phyloP scores from a whole-genome alignment of 352 stramenopile genomes.

The Phytophthora constricta region DNA sequence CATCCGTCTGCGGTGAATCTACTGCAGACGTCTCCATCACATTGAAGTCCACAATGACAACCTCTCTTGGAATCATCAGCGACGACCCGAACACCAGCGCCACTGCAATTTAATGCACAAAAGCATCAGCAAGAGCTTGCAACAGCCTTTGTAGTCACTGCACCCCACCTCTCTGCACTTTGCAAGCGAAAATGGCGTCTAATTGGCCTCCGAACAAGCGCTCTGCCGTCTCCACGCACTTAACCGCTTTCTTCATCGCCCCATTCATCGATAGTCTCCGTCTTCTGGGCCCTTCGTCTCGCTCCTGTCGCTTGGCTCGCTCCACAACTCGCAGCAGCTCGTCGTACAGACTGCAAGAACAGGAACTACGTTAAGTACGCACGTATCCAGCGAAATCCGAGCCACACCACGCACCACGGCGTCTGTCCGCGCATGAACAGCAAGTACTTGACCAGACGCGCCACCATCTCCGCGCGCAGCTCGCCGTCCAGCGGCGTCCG shows the following conservation, averaged over 20 bases:
- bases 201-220: slow-evolving; percentile 40
- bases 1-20: slow-evolving; percentile 18
- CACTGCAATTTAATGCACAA: slow-evolving; percentile 51
- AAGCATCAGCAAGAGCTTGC: background rate
- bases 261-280: slow-evolving; percentile 35
- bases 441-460: slow-evolving; percentile 56
- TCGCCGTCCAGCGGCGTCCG: slow-evolving; percentile 51
- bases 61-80: slow-evolving; percentile 58
- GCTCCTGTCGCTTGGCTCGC: slow-evolving; percentile 18
- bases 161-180: slow-evolving; percentile 40
- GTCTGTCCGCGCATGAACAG: slow-evolving; percentile 75
- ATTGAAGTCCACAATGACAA: slow-evolving; percentile 58
- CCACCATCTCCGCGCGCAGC: slow-evolving; percentile 45
- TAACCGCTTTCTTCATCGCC: slow-evolving; percentile 54
- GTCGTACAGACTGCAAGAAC: slow-evolving; percentile 55
- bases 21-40: background rate
- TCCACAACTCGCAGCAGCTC: slow-evolving; percentile 46
- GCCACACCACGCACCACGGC: slow-evolving; percentile 47
- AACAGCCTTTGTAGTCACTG: background rate
- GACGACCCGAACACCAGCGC: slow-evolving; percentile 66
- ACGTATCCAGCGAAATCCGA: background rate
- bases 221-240: slow-evolving; percentile 49
- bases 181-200: slow-evolving; percentile 41
- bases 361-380: background rate
- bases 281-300: slow-evolving; percentile 14